Percentiles rank a stretch among this genome's conserved stretches.
Conservation (phyloP, 345 rosid genomes). For the Salix arbutifolia region DNA sequence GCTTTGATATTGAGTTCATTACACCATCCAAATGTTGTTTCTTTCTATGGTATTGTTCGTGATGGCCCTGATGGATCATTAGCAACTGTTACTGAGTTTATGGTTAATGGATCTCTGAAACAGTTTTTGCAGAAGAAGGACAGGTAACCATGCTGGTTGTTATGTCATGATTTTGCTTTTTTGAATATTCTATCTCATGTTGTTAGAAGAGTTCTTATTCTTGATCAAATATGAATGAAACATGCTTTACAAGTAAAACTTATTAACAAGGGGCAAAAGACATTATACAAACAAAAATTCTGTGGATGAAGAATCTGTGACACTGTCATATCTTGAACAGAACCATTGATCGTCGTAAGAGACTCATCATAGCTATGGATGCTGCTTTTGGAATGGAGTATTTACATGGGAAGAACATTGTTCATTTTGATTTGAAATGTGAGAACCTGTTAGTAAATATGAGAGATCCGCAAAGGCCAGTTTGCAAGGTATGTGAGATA, state of each 20-base stretch:
- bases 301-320: slow-evolving; percentile 15
- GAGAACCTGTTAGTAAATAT: slow-evolving; percentile 94
- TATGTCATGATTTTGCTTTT: slow-evolving; percentile 8
- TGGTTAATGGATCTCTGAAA: slow-evolving; percentile 97
- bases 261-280: slow-evolving; percentile 14
- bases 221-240: not conserved
- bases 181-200: slow-evolving; percentile 1
- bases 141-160: slow-evolving; percentile 47
- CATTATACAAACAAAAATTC: not conserved
- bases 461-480: slow-evolving; percentile 98
- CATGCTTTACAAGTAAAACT: not conserved
- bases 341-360: slow-evolving; percentile 97
- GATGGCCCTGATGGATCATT: slow-evolving; percentile 97
- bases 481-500: slow-evolving; percentile 69
- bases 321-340: slow-evolving; percentile 39
- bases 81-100: slow-evolving; percentile 95
- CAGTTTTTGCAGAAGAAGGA: slow-evolving; percentile 97
- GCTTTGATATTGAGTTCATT: slow-evolving; percentile 87
- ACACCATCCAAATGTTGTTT: slow-evolving; percentile 97
- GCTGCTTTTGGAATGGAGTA: slow-evolving; percentile 99
- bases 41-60: slow-evolving; percentile 98
- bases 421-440: slow-evolving; percentile 96
- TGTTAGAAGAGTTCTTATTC: slow-evolving; percentile 2
- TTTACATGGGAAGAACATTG: slow-evolving; percentile 93
- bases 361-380: slow-evolving; percentile 97